Conservation (phyloP, 1,139 yeast species). For the Pichia sp. region DNA sequence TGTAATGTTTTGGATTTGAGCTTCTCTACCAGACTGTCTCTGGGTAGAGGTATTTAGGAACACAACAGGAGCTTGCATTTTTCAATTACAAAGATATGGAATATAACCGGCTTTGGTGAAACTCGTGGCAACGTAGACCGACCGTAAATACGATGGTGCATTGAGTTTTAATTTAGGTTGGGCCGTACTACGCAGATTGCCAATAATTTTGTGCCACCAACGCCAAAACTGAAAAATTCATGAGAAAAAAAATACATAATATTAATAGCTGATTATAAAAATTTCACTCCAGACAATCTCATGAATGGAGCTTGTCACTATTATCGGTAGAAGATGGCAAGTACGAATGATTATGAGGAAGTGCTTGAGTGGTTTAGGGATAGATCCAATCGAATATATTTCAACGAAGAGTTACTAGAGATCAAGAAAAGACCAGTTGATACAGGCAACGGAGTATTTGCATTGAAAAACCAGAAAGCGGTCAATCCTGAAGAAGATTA, state of each 20-base stretch:
- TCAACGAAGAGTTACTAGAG: slow-evolving; percentile 41
- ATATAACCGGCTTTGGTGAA: too few species aligned
- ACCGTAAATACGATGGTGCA: too few species aligned
- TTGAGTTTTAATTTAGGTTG: too few species aligned
- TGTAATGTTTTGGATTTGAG: slow-evolving; percentile 92
- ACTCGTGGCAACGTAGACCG: too few species aligned
- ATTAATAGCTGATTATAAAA: too few species aligned
- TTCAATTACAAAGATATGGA: neutral
- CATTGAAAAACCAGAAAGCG: slow-evolving; percentile 33
- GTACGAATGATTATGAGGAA: slow-evolving; percentile 24
- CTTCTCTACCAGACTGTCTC: slow-evolving; percentile 95
- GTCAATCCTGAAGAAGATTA: slow-evolving; percentile 30
- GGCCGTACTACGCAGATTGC: too few species aligned
- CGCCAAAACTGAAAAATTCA: too few species aligned
- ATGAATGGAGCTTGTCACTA: too few species aligned
- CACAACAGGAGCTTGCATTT: slow-evolving; percentile 70
- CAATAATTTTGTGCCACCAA: too few species aligned
- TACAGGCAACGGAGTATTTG: slow-evolving; percentile 77
- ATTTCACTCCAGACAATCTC: too few species aligned
- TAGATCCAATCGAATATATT: slow-evolving; percentile 35
- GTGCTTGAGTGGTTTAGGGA: slow-evolving; percentile 41
- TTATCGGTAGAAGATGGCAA: too few species aligned
- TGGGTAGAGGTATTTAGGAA: slow-evolving; percentile 80
- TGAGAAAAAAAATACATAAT: too few species aligned
- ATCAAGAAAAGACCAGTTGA: slow-evolving; percentile 38